phyloP scores from a whole-genome alignment of 352 stramenopile genomes.

The Pythium periplocum region DNA sequence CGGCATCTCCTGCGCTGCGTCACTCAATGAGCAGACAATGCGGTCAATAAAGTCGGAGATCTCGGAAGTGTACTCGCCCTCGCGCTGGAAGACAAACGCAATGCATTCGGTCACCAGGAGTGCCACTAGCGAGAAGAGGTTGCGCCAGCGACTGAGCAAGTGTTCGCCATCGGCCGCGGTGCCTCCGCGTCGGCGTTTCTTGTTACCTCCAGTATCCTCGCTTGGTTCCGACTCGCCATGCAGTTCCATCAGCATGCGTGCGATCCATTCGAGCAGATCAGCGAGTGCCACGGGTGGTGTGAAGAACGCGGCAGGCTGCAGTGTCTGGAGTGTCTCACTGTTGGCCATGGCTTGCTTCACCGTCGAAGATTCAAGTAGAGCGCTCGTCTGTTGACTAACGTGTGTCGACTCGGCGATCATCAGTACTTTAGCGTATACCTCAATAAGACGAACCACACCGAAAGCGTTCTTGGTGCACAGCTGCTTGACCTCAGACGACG shows the following conservation, averaged over 20 bases:
- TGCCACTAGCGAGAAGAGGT: constrained; percentile 62
- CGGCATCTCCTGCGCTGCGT: constrained; percentile 42
- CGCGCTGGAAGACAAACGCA: constrained; percentile 52
- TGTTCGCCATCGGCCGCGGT: not conserved
- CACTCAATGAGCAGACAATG: constrained; percentile 38
- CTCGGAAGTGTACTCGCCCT: constrained; percentile 15
- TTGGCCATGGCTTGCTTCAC: constrained; percentile 36
- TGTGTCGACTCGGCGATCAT: constrained; percentile 45
- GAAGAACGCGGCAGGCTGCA: constrained; percentile 67
- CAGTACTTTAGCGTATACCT: constrained; percentile 63
- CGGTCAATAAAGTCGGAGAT: constrained; percentile 34
- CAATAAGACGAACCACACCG: constrained; percentile 54
- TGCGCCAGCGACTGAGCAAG: constrained; percentile 56
- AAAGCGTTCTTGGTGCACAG: constrained; percentile 52
- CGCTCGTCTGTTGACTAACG: constrained; percentile 41
- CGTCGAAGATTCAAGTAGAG: constrained; percentile 26
- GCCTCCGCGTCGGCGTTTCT: constrained; percentile 45
- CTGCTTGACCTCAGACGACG: constrained; percentile 30
- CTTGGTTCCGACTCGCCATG: constrained; percentile 25
- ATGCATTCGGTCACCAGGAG: constrained; percentile 57
- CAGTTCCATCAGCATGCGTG: constrained; percentile 44
- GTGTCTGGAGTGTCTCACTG: constrained; percentile 33
- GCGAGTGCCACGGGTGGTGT: constrained; percentile 35
- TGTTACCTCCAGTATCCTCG: constrained; percentile 28
- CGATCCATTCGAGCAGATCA: constrained; percentile 47